Evolutionary conservation across 148 eudicot species (phyloP).

Genomic region (Selenicereus undatus): DNA sequence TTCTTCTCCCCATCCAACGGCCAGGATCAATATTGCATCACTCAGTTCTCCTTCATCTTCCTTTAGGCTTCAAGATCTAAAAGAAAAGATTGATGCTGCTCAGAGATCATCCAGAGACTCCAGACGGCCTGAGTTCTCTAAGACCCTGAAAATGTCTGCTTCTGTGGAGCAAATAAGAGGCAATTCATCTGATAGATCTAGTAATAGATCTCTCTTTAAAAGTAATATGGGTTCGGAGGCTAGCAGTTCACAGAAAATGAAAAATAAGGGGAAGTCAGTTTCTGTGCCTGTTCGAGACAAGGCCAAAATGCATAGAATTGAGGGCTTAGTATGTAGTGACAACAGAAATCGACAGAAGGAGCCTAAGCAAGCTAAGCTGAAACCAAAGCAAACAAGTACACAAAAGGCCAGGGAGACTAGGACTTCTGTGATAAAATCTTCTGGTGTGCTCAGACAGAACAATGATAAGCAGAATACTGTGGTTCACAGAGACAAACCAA

Average conservation of each 20-base stretch:
- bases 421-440: conserved; percentile 38
- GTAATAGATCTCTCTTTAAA: conserved; percentile 33
- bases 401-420: conserved; percentile 43
- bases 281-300: conserved; percentile 44
- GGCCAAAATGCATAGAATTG: conserved; percentile 46
- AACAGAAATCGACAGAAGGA: conserved; percentile 42
- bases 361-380: conserved; percentile 36
- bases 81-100: conserved; percentile 59
- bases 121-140: conserved; percentile 33
- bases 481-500: conserved; percentile 35
- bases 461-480: conserved; percentile 71
- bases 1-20: conserved; percentile 50
- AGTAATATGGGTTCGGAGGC: conserved; percentile 38
- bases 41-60: conserved; percentile 72
- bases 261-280: conserved; percentile 52
- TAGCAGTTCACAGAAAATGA: conserved; percentile 34
- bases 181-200: conserved; percentile 41
- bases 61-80: conserved; percentile 60
- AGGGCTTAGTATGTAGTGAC: conserved; percentile 32
- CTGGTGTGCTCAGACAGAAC: conserved; percentile 61
- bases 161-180: conserved; percentile 33
- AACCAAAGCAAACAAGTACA: conserved; percentile 33
- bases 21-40: conserved; percentile 36
- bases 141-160: conserved; percentile 36
- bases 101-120: conserved; percentile 34